These are phyloP conservation scores for Paraconiothyrium brasiliense DNA, from an alignment of 2,329 filamentous ascomycete genomes.

Conservation along the genomic window DNA sequence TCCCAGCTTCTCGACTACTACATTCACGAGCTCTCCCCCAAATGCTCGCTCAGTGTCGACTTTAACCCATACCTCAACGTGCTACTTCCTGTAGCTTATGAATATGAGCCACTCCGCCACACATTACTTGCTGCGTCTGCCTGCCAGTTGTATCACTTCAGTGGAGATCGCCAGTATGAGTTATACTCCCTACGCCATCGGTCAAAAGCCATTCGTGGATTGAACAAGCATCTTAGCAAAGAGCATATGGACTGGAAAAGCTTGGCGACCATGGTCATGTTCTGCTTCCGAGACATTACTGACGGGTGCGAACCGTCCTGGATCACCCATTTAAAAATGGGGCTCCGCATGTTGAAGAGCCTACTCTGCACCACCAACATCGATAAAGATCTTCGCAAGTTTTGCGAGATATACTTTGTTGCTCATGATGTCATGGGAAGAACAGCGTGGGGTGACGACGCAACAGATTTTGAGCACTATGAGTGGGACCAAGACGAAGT, in stretches of 20 bases:
- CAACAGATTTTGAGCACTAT: constrained; percentile 22
- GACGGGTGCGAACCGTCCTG: constrained; percentile 45
- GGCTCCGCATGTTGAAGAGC: constrained; percentile 1
- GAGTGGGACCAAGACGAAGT: constrained; percentile 33
- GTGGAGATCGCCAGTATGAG: constrained; percentile 8
- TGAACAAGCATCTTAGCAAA: constrained; percentile 4
- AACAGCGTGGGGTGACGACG: constrained; percentile 14
- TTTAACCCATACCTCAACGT: constrained; percentile 43
- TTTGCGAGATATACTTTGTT: constrained; percentile 45
- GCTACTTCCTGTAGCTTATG: constrained; percentile 33
- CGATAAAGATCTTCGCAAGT: constrained; percentile 26
- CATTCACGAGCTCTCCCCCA: constrained; percentile 39
- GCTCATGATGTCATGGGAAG: constrained; percentile 47
- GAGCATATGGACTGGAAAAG: constrained; percentile 7
- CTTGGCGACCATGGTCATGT: constrained; percentile 44
- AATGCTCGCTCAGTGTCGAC: constrained; percentile 39
- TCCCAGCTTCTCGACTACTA: constrained; percentile 34
- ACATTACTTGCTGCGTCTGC: constrained; percentile 35
- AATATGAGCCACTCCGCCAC: constrained; percentile 32
- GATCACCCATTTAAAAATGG: constrained; percentile 38
- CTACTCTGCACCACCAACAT: not conserved
- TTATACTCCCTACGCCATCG: constrained; percentile 5
- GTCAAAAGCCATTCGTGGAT: constrained; percentile 7
- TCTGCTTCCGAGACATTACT: constrained; percentile 48
- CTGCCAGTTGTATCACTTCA: constrained; percentile 33